These are phyloP conservation scores for Pyronema domesticum DNA, from an alignment of 495 filamentous ascomycete species.

Conservation along the genomic window DNA sequence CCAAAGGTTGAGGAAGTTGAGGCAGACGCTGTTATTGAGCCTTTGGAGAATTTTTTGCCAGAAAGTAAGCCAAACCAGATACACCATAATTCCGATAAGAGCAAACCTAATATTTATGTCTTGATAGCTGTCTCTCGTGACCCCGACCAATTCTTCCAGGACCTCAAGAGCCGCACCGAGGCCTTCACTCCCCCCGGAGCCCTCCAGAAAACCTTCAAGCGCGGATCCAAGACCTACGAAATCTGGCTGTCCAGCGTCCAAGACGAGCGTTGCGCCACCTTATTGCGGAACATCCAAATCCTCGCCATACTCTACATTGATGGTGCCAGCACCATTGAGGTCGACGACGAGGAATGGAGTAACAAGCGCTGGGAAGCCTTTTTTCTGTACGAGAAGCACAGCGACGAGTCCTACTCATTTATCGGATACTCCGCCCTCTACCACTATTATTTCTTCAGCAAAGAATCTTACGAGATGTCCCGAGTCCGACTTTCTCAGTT, in stretches of 20 bases:
- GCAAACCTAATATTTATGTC: not conserved
- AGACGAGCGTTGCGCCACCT: constrained; percentile 33
- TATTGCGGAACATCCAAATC: constrained; percentile 57
- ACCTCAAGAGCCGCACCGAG: constrained; percentile 17
- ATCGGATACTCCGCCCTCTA: constrained; percentile 80
- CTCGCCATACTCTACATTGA: constrained; percentile 81
- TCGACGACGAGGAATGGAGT: constrained; percentile 56
- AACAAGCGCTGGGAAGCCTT: constrained; percentile 75
- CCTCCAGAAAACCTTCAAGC: constrained; percentile 28
- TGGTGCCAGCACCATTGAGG: constrained; percentile 53
- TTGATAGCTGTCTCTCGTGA: constrained; percentile 5
- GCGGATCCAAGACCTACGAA: constrained; percentile 29
- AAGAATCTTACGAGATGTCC: constrained; percentile 24
- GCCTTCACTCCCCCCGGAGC: constrained; percentile 42
- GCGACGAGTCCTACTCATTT: constrained; percentile 46
- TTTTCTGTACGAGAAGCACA: constrained; percentile 32
- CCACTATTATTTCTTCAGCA: constrained; percentile 50
- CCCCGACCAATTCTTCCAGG: constrained; percentile 11
- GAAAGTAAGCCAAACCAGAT: constrained; percentile 18
- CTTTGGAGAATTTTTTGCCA: constrained; percentile 49
- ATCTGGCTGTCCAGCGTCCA: constrained; percentile 36
- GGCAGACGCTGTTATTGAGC: constrained; percentile 46
- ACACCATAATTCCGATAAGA: no score
- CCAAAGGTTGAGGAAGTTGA: constrained; percentile 49
- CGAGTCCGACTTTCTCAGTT: constrained; percentile 85